These are phyloP conservation scores for Fonsecaea erecta DNA, from an alignment of 2,329 filamentous ascomycete species.

Conservation along the genomic window DNA sequence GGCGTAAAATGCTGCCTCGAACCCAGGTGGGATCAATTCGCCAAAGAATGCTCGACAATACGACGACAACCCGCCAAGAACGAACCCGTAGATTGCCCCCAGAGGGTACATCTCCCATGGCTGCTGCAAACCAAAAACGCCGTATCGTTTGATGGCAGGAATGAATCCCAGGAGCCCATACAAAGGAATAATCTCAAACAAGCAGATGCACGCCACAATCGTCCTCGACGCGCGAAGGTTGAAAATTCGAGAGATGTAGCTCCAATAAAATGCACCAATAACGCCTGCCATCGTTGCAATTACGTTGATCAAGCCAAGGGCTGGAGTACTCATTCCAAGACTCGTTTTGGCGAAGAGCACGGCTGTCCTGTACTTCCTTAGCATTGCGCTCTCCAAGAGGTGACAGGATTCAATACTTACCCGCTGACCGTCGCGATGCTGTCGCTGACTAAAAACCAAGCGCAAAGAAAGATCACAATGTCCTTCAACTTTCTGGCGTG, in stretches of 20 bases:
- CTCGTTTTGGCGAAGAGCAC: conserved; percentile 95
- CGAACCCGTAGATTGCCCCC: conserved; percentile 87
- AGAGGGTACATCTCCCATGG: conserved; percentile 97
- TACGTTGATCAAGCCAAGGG: conserved; percentile 89
- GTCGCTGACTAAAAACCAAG: conserved; percentile 94
- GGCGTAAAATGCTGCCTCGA: conserved; percentile 94
- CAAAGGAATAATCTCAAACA: conserved; percentile 91
- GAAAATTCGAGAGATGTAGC: conserved; percentile 72
- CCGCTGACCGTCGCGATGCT: conserved; percentile 93
- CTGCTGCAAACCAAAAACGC: conserved; percentile 83
- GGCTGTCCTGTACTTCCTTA: conserved; percentile 62
- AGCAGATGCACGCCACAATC: conserved; percentile 83
- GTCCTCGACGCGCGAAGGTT: conserved; percentile 79
- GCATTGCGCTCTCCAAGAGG: neutral
- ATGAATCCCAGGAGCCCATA: conserved; percentile 90
- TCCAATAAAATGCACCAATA: conserved; percentile 87
- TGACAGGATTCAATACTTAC: conserved; percentile 10
- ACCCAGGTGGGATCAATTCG: conserved; percentile 90
- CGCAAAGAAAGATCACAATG: conserved; percentile 80
- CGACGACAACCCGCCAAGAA: conserved; percentile 87
- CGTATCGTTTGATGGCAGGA: conserved; percentile 74
- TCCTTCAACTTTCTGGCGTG: conserved; percentile 76
- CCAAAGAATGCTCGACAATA: conserved; percentile 93
- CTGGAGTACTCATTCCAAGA: conserved; percentile 84
- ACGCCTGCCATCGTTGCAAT: conserved; percentile 85